These are phyloP conservation scores for Pseudonectria buxi DNA, from an alignment of 2,329 filamentous ascomycete species.

Conservation along the genomic window DNA sequence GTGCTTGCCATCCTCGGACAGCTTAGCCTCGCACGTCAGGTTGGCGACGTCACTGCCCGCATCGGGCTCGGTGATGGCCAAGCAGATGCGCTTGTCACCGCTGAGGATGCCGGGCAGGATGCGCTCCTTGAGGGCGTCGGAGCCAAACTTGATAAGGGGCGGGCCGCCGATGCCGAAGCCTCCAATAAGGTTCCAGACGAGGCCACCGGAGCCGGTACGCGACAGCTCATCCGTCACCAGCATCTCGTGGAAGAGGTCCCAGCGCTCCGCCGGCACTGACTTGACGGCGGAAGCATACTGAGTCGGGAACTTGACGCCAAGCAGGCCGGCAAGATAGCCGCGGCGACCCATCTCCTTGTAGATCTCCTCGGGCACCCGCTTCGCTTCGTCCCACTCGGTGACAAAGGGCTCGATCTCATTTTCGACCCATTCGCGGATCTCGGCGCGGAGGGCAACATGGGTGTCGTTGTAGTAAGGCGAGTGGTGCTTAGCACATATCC, in stretches of 20 bases:
- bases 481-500: constrained; percentile 62
- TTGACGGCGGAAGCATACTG: constrained; percentile 66
- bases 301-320: constrained; percentile 76
- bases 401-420: constrained; percentile 84
- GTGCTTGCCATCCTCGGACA: constrained; percentile 92
- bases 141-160: constrained; percentile 85
- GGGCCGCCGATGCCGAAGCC: constrained; percentile 95
- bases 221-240: constrained; percentile 91
- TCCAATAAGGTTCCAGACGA: constrained; percentile 95
- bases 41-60: constrained; percentile 94
- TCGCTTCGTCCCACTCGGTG: constrained; percentile 94
- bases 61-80: constrained; percentile 95
- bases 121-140: constrained; percentile 74
- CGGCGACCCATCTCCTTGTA: constrained; percentile 94
- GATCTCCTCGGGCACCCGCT: constrained; percentile 77
- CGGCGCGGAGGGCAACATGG: constrained; percentile 82
- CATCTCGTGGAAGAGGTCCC: constrained; percentile 98
- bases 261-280: constrained; percentile 77
- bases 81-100: constrained; percentile 94
- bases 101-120: constrained; percentile 82
- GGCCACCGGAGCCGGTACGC: constrained; percentile 78
- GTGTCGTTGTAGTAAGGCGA: constrained; percentile 95
- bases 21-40: constrained; percentile 89
- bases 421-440: constrained; percentile 90
- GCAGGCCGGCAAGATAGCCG: constrained; percentile 86